Evolutionary conservation across 2,329 filamentous ascomycete species (phyloP).

Genomic region (Fusarium sp.): DNA sequence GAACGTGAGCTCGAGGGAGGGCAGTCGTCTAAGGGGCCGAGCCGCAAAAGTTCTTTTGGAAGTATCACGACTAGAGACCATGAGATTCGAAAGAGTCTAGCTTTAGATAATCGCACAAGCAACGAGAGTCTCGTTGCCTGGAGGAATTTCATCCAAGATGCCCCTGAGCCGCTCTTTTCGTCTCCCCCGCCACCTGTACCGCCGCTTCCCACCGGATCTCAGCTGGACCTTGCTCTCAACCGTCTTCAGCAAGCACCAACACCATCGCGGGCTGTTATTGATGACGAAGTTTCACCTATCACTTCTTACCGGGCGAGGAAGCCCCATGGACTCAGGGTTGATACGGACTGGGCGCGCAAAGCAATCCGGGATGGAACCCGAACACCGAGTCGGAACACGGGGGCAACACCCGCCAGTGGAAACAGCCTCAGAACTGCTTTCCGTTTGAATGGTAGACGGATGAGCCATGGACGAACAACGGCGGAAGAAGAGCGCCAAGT

Average conservation of each 20-base stretch:
- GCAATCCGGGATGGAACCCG: slow-evolving; percentile 32
- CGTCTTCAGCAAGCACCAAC: slow-evolving; percentile 16
- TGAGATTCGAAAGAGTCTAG: neutral
- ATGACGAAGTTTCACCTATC: neutral
- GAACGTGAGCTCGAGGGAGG: slow-evolving; percentile 22
- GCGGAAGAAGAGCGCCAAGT: slow-evolving; percentile 7
- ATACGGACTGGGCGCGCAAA: slow-evolving; percentile 41
- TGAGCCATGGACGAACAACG: slow-evolving; percentile 15
- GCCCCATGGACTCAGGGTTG: slow-evolving; percentile 42
- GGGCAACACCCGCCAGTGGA: slow-evolving; percentile 9
- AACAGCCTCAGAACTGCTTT: slow-evolving; percentile 32
- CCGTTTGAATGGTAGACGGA: slow-evolving; percentile 28
- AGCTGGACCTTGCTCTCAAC: slow-evolving; percentile 25
- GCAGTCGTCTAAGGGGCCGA: slow-evolving; percentile 9
- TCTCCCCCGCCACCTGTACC: slow-evolving; percentile 45
- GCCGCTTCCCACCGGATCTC: slow-evolving; percentile 39
- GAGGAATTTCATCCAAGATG: slow-evolving; percentile 40
- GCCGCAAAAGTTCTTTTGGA: slow-evolving; percentile 26
- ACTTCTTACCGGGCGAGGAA: slow-evolving; percentile 42
- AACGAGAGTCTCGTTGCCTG: slow-evolving; percentile 42
- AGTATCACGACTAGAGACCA: slow-evolving; percentile 23
- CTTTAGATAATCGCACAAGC: slow-evolving; percentile 28
- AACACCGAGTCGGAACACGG: slow-evolving; percentile 24
- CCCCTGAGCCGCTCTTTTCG: slow-evolving; percentile 40
- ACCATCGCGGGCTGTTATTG: slow-evolving; percentile 5